phyloP scores from a whole-genome alignment of 441 rosid genomes.

The Gossypium davidsonii region DNA sequence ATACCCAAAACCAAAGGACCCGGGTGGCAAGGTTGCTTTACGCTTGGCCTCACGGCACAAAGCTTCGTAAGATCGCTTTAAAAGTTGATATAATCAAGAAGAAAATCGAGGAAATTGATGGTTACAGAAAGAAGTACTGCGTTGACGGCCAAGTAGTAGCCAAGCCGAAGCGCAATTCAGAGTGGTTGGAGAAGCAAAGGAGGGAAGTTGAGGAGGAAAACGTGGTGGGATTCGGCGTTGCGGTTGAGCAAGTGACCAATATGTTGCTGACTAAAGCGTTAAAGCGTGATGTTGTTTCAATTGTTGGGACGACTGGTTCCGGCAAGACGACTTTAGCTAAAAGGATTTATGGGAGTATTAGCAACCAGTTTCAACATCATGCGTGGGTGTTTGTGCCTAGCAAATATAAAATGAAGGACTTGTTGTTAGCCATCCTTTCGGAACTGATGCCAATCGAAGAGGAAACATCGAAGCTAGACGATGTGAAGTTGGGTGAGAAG shows the following conservation, averaged over 20 bases:
- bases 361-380: background rate
- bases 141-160: background rate
- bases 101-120: background rate
- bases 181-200: slow-evolving; percentile 4
- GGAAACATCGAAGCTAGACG: background rate
- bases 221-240: background rate
- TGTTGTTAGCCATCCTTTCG: background rate
- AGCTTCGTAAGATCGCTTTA: background rate
- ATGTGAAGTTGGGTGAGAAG: background rate
- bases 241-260: background rate
- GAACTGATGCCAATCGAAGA: background rate
- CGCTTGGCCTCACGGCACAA: background rate
- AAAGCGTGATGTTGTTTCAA: slow-evolving; percentile 5
- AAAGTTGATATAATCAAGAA: background rate
- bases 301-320: background rate
- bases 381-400: slow-evolving; percentile 1
- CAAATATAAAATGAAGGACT: background rate
- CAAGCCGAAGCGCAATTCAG: background rate
- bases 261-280: background rate
- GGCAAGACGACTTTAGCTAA: slow-evolving; percentile 8
- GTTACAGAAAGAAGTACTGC: background rate
- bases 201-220: slow-evolving; percentile 1
- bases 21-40: background rate
- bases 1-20: background rate
- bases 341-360: background rate